A percentile compares a stretch with the other conserved stretches of the same genome.
These are phyloP conservation scores for Marasmius oreades DNA, from an alignment of 1,284 basidiomycete species.

Conservation along the genomic window DNA sequence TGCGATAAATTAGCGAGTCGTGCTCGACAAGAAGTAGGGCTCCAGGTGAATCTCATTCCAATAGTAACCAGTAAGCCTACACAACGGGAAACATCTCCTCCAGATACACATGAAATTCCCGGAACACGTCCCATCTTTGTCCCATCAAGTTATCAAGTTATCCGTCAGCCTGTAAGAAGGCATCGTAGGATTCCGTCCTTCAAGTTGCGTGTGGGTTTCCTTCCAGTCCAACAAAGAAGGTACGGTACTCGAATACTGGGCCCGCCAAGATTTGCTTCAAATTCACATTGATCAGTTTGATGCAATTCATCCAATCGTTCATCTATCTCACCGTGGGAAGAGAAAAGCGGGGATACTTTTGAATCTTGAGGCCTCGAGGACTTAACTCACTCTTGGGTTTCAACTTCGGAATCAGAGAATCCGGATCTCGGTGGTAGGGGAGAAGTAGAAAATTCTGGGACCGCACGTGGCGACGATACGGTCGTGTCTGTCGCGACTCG, in stretches of 20 bases:
- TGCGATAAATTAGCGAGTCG: background rate
- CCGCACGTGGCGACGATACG: no score
- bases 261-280: slow-evolving; percentile 35
- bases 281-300: slow-evolving; percentile 31
- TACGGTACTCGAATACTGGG: slow-evolving; percentile 44
- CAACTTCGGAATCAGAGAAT: no score
- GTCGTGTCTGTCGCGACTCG: no score
- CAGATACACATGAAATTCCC: slow-evolving; percentile 40
- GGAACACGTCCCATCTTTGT: slow-evolving; percentile 41
- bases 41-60: background rate
- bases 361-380: no score
- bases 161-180: slow-evolving; percentile 35
- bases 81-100: slow-evolving; percentile 35
- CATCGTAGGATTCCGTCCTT: slow-evolving; percentile 38
- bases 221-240: slow-evolving; percentile 5
- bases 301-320: slow-evolving; percentile 31
- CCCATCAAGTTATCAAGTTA: no score
- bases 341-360: no score
- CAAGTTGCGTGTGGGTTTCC: no score
- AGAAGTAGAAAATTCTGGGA: no score
- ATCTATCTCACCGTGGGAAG: slow-evolving; percentile 25
- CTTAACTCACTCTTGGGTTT: no score
- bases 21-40: background rate
- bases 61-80: slow-evolving; percentile 22
- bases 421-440: no score